Conservation (phyloP, 2,329 filamentous ascomycete species). For the Botrytis porri region DNA sequence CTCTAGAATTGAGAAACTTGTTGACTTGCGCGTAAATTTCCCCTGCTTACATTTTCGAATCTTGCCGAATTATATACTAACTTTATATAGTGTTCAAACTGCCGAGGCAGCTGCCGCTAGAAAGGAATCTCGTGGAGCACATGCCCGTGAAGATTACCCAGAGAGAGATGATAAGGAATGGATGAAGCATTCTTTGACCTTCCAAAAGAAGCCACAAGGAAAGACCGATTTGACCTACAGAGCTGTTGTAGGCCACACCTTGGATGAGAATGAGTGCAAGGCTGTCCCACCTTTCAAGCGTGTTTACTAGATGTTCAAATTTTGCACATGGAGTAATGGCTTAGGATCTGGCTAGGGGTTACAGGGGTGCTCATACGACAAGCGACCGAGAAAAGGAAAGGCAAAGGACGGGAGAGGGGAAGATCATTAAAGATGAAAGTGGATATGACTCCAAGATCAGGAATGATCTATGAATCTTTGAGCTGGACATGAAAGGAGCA, state of each 20-base stretch:
- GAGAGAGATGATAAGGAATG: slow-evolving; percentile 93
- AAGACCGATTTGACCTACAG: slow-evolving; percentile 85
- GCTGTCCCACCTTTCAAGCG: slow-evolving; percentile 94
- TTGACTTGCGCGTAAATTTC: slow-evolving; percentile 84
- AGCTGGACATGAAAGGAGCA: not conserved
- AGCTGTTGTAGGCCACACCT: slow-evolving; percentile 73
- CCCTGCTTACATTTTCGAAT: not conserved
- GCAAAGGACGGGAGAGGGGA: not conserved
- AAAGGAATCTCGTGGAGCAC: slow-evolving; percentile 95
- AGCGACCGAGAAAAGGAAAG: slow-evolving; percentile 1
- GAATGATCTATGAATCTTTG: slow-evolving; percentile 4
- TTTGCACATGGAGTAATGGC: slow-evolving; percentile 7
- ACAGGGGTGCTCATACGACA: not conserved
- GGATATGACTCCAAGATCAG: slow-evolving; percentile 5
- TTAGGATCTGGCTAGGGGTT: not conserved
- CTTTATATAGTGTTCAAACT: slow-evolving; percentile 69
- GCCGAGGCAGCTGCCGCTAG: slow-evolving; percentile 85
- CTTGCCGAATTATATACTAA: not conserved
- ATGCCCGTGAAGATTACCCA: slow-evolving; percentile 94
- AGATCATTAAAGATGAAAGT: not conserved
- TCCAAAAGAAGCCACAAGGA: slow-evolving; percentile 89
- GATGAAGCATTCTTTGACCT: slow-evolving; percentile 99
- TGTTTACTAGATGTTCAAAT: slow-evolving; percentile 61
- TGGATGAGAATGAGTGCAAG: slow-evolving; percentile 96
- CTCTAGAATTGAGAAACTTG: slow-evolving; percentile 90